Conservation (phyloP, 305 asterid genomes). For the Caryopteris hybrid region DNA sequence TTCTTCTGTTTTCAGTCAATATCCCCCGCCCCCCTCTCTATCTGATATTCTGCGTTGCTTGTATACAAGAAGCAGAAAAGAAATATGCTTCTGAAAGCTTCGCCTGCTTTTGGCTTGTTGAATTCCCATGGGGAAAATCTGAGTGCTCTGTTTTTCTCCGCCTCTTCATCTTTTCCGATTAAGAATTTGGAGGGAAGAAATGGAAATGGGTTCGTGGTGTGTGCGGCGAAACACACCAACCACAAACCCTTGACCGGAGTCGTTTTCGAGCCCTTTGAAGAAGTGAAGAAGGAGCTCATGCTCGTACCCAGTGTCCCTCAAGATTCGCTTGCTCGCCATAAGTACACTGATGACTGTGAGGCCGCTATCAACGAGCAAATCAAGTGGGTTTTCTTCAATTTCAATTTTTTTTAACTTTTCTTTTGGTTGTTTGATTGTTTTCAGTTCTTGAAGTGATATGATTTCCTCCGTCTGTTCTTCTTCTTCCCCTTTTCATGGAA, state of each 20-base stretch:
- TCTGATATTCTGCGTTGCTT: not conserved
- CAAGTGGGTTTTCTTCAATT: conserved; percentile 42
- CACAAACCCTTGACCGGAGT: conserved; percentile 57
- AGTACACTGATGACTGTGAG: conserved; percentile 36
- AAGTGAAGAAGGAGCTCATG: conserved; percentile 68
- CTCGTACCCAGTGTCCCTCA: conserved; percentile 66
- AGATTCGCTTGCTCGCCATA: conserved; percentile 54
- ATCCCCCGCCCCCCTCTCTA: not conserved
- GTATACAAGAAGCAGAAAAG: not conserved
- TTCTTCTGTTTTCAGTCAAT: not conserved
- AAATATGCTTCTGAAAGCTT: conserved; percentile 44
- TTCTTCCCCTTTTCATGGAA: not conserved
- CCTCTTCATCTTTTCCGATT: conserved; percentile 20
- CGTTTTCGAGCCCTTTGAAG: conserved; percentile 76
- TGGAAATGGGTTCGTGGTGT: conserved; percentile 34
- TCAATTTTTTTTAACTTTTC: not conserved
- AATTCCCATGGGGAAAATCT: conserved; percentile 25
- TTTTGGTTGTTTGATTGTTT: not conserved
- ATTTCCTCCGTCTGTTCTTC: not conserved
- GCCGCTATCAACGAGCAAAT: conserved; percentile 56
- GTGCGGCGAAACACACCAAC: conserved; percentile 39
- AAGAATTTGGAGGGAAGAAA: conserved; percentile 25
- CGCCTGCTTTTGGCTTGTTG: conserved; percentile 37
- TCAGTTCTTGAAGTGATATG: conserved; percentile 15
- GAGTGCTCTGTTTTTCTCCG: conserved; percentile 25